phyloP scores from a whole-genome alignment of 306 rosid species.

The Cucurbita pepo region DNA sequence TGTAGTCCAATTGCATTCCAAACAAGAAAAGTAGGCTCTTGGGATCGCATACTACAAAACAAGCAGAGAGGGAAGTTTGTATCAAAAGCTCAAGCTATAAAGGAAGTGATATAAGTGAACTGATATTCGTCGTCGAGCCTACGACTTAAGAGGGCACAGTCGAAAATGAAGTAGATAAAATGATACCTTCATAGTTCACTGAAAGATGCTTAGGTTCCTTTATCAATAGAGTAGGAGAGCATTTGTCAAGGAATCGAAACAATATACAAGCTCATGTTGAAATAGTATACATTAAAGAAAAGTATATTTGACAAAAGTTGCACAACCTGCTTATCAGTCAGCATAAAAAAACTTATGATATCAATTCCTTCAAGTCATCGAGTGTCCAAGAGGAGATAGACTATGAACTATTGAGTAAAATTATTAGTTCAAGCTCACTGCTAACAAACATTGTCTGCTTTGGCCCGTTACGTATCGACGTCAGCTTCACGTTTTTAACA shows the following conservation, averaged over 20 bases:
- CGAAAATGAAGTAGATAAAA: background rate
- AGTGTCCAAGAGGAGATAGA: background rate
- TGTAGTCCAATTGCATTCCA: constrained; percentile 95
- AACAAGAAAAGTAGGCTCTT: constrained; percentile 83
- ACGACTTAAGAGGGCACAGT: background rate
- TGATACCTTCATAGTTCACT: background rate
- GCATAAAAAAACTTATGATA: background rate
- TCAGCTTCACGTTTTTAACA: no score
- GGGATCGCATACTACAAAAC: constrained; percentile 75
- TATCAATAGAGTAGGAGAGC: background rate
- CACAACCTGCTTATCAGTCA: background rate
- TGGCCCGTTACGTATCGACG: no score
- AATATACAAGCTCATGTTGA: background rate
- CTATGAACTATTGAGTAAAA: background rate
- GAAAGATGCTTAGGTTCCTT: background rate
- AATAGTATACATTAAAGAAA: background rate
- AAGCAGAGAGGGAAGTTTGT: background rate
- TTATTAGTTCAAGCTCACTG: background rate
- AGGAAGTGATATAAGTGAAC: background rate
- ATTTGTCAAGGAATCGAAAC: background rate
- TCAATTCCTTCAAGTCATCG: background rate
- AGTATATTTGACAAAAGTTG: background rate
- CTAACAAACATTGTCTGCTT: no score
- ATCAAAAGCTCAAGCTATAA: background rate
- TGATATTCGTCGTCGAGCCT: background rate